Base-by-base conservation (phyloP, 768 basidiomycete genomes). In the Hericium coralloides region DNA sequence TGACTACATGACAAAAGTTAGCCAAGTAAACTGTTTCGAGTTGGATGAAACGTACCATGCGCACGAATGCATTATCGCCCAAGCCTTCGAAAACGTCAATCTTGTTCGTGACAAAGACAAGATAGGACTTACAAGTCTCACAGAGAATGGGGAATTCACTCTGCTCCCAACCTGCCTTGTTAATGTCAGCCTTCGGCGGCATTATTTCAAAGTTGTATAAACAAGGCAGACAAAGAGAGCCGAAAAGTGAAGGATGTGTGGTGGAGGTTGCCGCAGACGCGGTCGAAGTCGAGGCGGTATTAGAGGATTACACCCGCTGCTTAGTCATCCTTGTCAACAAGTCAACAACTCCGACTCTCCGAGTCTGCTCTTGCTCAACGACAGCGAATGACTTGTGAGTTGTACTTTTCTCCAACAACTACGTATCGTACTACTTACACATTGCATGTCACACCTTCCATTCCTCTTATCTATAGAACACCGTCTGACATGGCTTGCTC, bases 81-180 rank as follows among this genome's bases (percentile, higher is more conserved):
- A 95, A 75, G 74, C 91, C 90, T 92, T 26, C 26, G 51, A 55
- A 47, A 37, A 37, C 31, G 18, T 38, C 36, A 31, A 41, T 14
- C 12, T 20, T 22, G 38, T 2, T 6, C 38, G 36, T 8, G 38
- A 37, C 14, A 52, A 15, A 18, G 12, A 52, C 5, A 52, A 18
- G 39, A 53, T 56, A 48, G 25, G 55, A 72, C 85, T 61, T 66
- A 89, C 93, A 95, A 68, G 89, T 92, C 72, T 95, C 93, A 69
- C 93, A 95, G 22, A 95, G 83, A 69, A 93, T 90, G 4, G 93
- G 92, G 55, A 94, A 94, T 69, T 94, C 92, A 69, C 86, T 88
- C 74, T 91, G 87, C 67, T 95, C 92, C 89, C 89, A 91, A 14
- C 92, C 91, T 20, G 92, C 91, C 71, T 93, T 94, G 77, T 95